These are phyloP conservation scores for Lactarius pseudohatsudake DNA, from an alignment of 768 basidiomycete species.

Conservation along the genomic window DNA sequence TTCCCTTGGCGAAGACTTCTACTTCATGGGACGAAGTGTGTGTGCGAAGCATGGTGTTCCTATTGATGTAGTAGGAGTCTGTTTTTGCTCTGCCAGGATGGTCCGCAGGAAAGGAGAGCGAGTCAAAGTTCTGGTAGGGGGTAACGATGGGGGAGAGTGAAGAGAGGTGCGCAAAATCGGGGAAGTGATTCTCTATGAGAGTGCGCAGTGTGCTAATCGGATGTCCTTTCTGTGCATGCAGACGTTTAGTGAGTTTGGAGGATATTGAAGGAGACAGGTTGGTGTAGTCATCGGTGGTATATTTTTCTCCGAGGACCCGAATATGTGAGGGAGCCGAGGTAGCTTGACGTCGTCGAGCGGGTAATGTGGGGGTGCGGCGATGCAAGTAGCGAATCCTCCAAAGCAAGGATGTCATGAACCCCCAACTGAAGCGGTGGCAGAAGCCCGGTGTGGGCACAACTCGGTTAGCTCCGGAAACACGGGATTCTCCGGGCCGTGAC, in stretches of 20 bases:
- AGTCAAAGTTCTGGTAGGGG: conserved; percentile 92
- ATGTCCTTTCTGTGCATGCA: conserved; percentile 77
- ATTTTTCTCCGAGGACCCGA: conserved; percentile 60
- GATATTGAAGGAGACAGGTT: conserved; percentile 87
- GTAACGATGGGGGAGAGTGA: conserved; percentile 88
- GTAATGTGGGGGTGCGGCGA: neutral
- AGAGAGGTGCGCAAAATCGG: conserved; percentile 67
- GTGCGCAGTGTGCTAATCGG: conserved; percentile 83
- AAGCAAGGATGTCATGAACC: conserved; percentile 4
- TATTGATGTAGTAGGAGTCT: conserved; percentile 96
- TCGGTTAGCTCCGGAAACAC: neutral
- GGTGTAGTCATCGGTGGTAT: conserved; percentile 74
- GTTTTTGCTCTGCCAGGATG: conserved; percentile 89
- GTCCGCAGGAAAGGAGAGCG: conserved; percentile 89
- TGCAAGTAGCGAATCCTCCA: neutral
- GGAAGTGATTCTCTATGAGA: conserved; percentile 83
- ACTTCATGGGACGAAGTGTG: conserved; percentile 99
- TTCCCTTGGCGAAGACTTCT: conserved; percentile 75
- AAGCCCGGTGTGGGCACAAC: neutral
- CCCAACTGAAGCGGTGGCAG: neutral
- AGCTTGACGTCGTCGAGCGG: neutral
- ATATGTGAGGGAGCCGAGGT: conserved; percentile 32
- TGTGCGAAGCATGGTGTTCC: conserved; percentile 87
- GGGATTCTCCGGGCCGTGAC: neutral
- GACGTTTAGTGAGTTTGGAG: conserved; percentile 69